phyloP scores from a whole-genome alignment of 2,329 filamentous ascomycete species.

The Chaetoscypha palmicola region DNA sequence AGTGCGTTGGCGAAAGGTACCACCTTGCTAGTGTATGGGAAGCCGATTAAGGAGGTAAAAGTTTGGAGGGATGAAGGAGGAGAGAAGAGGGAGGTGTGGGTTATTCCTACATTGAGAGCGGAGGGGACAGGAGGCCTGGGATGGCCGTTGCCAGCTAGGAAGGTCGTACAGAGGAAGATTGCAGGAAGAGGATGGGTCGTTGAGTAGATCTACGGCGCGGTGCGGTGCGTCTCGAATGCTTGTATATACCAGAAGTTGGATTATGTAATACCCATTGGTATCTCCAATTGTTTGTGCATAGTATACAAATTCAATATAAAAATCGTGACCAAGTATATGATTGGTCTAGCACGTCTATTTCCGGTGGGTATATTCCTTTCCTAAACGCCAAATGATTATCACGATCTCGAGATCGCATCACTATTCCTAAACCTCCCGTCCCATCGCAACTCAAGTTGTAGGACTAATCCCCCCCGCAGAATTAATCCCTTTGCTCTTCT shows the following conservation, averaged over 20 bases:
- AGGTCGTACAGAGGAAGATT: slow-evolving; percentile 73
- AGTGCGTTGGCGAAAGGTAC: slow-evolving; percentile 76
- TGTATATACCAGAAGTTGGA: background rate
- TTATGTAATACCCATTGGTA: background rate
- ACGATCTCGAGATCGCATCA: too few species aligned
- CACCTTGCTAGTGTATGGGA: slow-evolving; percentile 74
- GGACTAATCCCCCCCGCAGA: slow-evolving; percentile 21
- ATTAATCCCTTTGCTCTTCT: slow-evolving; percentile 32
- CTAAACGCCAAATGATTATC: background rate
- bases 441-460: slow-evolving; percentile 15
- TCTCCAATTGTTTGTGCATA: too few species aligned
- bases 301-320: too few species aligned
- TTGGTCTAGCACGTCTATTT: too few species aligned
- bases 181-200: slow-evolving; percentile 64
- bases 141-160: slow-evolving; percentile 81
- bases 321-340: too few species aligned
- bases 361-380: slow-evolving; percentile 1
- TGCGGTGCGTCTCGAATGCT: background rate
- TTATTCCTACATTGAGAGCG: slow-evolving; percentile 68
- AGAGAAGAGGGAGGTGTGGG: slow-evolving; percentile 66
- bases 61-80: slow-evolving; percentile 37
- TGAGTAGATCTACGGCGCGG: slow-evolving; percentile 16
- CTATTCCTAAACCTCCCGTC: too few species aligned
- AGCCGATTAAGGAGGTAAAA: slow-evolving; percentile 79
- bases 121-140: slow-evolving; percentile 61